Conservation (phyloP, 306 rosid species). For the Inga laurina region DNA sequence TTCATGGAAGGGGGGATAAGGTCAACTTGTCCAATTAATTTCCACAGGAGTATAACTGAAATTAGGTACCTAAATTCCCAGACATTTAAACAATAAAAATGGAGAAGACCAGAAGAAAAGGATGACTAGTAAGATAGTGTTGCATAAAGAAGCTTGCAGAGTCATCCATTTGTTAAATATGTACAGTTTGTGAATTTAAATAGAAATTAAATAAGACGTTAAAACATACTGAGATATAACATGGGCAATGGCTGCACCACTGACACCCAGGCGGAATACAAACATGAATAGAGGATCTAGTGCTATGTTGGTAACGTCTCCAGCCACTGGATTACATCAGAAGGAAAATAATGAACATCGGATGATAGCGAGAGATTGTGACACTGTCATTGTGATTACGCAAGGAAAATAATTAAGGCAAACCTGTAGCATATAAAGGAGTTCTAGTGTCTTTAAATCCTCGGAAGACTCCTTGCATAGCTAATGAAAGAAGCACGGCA, state of each 20-base stretch:
- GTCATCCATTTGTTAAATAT: conserved; percentile 9
- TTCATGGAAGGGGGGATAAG: conserved; percentile 75
- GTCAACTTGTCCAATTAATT: conserved; percentile 62
- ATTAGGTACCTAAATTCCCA: conserved; percentile 62
- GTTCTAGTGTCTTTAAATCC: conserved; percentile 94
- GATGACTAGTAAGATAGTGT: conserved; percentile 7
- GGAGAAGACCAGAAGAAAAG: conserved; percentile 13
- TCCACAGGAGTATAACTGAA: conserved; percentile 72
- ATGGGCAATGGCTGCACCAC: conserved; percentile 96
- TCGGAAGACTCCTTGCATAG: conserved; percentile 95
- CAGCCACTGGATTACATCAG: conserved; percentile 62
- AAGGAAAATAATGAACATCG: conserved; percentile 28
- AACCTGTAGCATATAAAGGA: conserved; percentile 91
- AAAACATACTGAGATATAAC: conserved; percentile 89
- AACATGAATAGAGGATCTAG: conserved; percentile 84
- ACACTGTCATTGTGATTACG: conserved; percentile 10
- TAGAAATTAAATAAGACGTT: conserved; percentile 36
- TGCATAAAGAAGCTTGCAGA: conserved; percentile 3
- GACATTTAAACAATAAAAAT: conserved; percentile 14
- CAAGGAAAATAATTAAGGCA: background rate
- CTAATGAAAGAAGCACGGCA: conserved; percentile 92
- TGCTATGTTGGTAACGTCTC: conserved; percentile 84
- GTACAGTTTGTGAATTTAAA: background rate
- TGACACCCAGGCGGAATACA: conserved; percentile 63
- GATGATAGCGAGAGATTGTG: conserved; percentile 5